Percentiles rank a stretch among this genome's conserved stretches.
Conservation (phyloP, 1,139 yeast species). For the Protomyces arabidopsidicola region DNA sequence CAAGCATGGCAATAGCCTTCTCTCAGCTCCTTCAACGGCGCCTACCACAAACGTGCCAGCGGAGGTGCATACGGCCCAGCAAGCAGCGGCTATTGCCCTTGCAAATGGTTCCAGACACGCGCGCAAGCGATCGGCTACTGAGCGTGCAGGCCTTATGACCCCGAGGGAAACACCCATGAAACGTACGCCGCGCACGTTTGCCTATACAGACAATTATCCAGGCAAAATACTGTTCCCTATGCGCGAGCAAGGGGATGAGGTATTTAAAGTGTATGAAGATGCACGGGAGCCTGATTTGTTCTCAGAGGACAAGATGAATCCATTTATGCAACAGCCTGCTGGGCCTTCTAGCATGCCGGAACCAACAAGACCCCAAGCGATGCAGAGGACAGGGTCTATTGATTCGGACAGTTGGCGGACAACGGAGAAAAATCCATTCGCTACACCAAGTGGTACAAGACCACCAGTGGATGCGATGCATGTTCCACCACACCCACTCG, state of each 20-base stretch:
- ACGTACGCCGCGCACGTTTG: neutral
- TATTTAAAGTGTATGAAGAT: slow-evolving; percentile 20
- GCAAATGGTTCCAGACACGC: neutral
- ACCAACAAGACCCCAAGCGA: neutral
- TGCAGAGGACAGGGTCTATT: neutral
- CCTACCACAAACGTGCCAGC: too few species aligned
- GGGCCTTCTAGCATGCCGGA: neutral
- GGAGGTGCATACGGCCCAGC: neutral
- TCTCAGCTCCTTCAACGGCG: too few species aligned
- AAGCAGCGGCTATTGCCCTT: neutral
- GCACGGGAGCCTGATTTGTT: slow-evolving; percentile 14
- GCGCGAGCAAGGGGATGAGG: neutral
- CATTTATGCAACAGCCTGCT: neutral
- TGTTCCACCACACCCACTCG: neutral
- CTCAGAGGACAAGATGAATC: slow-evolving; percentile 6
- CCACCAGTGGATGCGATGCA: neutral
- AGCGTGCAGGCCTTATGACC: slow-evolving; percentile 24
- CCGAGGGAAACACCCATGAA: slow-evolving; percentile 15
- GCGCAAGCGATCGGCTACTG: slow-evolving; percentile 6
- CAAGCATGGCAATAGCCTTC: too few species aligned
- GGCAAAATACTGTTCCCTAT: slow-evolving; percentile 20
- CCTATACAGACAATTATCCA: neutral
- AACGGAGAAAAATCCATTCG: neutral
- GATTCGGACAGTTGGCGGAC: neutral
- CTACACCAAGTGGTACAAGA: neutral